phyloP scores from a whole-genome alignment of 495 filamentous ascomycete genomes.

The Aeminium ludgeri region DNA sequence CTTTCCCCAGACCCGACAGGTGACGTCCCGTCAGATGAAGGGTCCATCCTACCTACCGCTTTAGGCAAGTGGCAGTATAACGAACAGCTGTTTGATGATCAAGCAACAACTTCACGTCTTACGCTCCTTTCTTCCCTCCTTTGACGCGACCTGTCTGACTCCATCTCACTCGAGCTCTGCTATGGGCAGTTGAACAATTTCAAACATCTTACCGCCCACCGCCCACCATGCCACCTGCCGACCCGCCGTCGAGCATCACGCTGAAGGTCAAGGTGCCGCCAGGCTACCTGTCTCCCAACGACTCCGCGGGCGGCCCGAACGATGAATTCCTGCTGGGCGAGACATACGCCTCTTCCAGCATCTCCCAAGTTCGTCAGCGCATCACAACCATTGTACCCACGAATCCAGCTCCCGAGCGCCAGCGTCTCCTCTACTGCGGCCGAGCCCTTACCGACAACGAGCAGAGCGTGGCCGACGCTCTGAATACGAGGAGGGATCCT shows the following conservation, averaged over 20 bases:
- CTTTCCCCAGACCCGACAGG: no score
- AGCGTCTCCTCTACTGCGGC: constrained; percentile 27
- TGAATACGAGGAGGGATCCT: constrained; percentile 15
- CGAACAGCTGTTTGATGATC: no score
- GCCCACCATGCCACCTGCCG: constrained; percentile 6
- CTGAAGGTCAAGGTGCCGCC: constrained; percentile 15
- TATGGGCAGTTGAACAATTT: no score
- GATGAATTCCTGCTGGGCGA: constrained; percentile 9
- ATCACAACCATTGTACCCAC: constrained; percentile 21
- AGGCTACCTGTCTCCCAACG: constrained; percentile 4
- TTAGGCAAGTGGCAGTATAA: no score
- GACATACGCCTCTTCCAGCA: constrained; percentile 2
- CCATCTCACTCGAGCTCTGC: no score
- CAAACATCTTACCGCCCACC: no score
- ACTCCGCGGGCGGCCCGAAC: background rate
- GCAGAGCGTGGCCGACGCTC: constrained; percentile 23
- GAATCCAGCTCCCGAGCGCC: constrained; percentile 22
- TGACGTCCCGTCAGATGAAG: no score
- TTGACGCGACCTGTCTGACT: no score
- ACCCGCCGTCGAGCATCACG: constrained; percentile 9
- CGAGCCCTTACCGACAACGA: constrained; percentile 22
- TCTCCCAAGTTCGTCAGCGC: constrained; percentile 8
- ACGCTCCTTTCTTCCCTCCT: no score
- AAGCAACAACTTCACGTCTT: no score
- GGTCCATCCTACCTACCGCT: no score